Conservation (phyloP, 345 rosid genomes). For the Moricandia moricandioides region DNA sequence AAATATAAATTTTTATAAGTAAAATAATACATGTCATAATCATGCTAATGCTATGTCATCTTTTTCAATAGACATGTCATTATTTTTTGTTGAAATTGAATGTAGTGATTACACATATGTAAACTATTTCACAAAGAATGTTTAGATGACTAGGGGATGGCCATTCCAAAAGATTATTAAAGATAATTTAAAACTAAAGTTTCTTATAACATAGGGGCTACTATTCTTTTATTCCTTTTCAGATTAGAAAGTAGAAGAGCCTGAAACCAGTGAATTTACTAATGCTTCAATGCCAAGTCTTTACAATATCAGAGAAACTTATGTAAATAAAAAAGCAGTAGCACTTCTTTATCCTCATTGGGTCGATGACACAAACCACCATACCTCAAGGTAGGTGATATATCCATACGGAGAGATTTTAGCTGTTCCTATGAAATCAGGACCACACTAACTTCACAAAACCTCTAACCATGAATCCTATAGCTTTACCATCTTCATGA, state of each 20-base stretch:
- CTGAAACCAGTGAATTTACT: slow-evolving; percentile 11
- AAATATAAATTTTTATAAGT: no score
- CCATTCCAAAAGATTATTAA: neutral
- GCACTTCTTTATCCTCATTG: neutral
- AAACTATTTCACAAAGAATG: no score
- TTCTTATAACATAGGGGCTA: slow-evolving; percentile 7
- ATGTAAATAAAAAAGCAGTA: neutral
- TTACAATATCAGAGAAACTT: slow-evolving; percentile 7
- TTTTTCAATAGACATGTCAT: no score
- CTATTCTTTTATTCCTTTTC: slow-evolving; percentile 32
- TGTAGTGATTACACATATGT: no score
- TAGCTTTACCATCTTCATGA: slow-evolving; percentile 32
- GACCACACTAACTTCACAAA: slow-evolving; percentile 34
- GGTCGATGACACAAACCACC: neutral
- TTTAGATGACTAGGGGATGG: neutral
- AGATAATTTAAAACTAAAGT: neutral
- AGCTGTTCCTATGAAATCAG: slow-evolving; percentile 6
- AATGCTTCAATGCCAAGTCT: slow-evolving; percentile 33
- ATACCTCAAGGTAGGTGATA: neutral
- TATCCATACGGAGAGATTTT: neutral
- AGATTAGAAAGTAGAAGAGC: slow-evolving; percentile 17
- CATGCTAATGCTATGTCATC: no score
- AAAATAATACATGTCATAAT: no score
- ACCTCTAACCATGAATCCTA: slow-evolving; percentile 28
- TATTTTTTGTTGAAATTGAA: no score